phyloP scores from a whole-genome alignment of 805 yeast genomes.

The Saturnispora gosingensis region DNA sequence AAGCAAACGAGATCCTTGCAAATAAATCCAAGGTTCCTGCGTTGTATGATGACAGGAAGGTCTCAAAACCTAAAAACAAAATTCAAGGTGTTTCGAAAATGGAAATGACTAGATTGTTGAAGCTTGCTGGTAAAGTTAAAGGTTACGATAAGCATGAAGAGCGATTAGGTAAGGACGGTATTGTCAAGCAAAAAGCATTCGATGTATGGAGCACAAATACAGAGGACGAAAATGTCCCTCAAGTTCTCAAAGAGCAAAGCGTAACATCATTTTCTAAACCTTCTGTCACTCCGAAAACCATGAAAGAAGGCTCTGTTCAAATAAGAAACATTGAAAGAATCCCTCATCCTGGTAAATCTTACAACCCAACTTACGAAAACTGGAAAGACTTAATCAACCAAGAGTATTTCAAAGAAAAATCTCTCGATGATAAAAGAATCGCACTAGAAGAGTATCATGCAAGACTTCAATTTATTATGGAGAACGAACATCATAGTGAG shows the following conservation, averaged over 20 bases:
- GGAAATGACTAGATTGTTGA: constrained; percentile 58
- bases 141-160: constrained; percentile 45
- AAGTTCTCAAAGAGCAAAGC: constrained; percentile 26
- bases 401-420: constrained; percentile 59
- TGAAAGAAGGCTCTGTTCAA: constrained; percentile 41
- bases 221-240: constrained; percentile 28
- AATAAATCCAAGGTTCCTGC: constrained; percentile 73
- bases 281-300: constrained; percentile 44
- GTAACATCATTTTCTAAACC: constrained; percentile 41
- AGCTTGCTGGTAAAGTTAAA: constrained; percentile 63
- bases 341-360: constrained; percentile 85
- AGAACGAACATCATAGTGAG: constrained; percentile 50
- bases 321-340: constrained; percentile 41
- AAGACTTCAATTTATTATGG: constrained; percentile 57
- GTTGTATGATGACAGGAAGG: constrained; percentile 32
- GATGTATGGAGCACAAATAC: constrained; percentile 59
- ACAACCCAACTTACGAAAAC: constrained; percentile 76
- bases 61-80: constrained; percentile 25
- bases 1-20: constrained; percentile 53
- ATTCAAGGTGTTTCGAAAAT: constrained; percentile 57
- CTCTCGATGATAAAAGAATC: constrained; percentile 54
- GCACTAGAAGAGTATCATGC: constrained; percentile 54
- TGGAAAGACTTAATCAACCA: constrained; percentile 67
- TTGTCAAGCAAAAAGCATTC: constrained; percentile 37
- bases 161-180: constrained; percentile 56